Evolutionary conservation across 2,329 filamentous ascomycete genomes (phyloP), one percentile per base, ranked within the genome.

Genomic region (Diaporthe velutina): DNA sequence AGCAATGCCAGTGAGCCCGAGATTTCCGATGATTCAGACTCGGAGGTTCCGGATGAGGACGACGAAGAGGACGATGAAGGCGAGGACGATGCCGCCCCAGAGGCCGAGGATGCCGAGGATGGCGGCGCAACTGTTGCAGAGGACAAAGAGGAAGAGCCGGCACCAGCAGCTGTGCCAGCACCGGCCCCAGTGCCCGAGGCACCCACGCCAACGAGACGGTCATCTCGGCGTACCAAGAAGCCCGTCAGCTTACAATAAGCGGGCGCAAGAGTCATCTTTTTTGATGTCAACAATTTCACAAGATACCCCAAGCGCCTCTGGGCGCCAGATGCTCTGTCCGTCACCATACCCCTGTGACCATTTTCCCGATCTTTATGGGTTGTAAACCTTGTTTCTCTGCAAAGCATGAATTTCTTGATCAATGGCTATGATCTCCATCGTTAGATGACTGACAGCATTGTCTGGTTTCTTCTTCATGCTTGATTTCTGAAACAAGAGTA

Each of bases 1-100:
- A 85, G 81, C 19, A 87, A 83, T 64, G 86, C 86, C 52, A 84
- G 82, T 54, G 85, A 85, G 12, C 80, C 82, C 22, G 77, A 77
- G 68, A 77, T 79, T 28, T 74, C 78, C 30, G 76, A 77, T 19
- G 76, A 78, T 48, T 71, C 66, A 7, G 76, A 78, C 42, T 76
- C 73, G n/a, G 76, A 76, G 30, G 68, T 25, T 15, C 64, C 55
- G 17, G 67, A 70, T 35, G 78, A 82, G 33, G 78, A 79, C 2
- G 81, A 83, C 8, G 83, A 85, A 6, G 82, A 83, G 13, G 79
- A 81, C 8, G 79, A 79, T n/a, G 80, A 82, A 73, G 76, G 30
- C 25, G 68, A 52, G 6, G 52, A 73, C 2, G 71, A 74, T 58
- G 66, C 67, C 25, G 22, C 45, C 25, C 67, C 72, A 64, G 58